Percentiles rank a stretch among this genome's conserved stretches.
These are phyloP conservation scores for Melaleuca alternifolia DNA, from an alignment of 345 rosid genomes.

Conservation along the genomic window DNA sequence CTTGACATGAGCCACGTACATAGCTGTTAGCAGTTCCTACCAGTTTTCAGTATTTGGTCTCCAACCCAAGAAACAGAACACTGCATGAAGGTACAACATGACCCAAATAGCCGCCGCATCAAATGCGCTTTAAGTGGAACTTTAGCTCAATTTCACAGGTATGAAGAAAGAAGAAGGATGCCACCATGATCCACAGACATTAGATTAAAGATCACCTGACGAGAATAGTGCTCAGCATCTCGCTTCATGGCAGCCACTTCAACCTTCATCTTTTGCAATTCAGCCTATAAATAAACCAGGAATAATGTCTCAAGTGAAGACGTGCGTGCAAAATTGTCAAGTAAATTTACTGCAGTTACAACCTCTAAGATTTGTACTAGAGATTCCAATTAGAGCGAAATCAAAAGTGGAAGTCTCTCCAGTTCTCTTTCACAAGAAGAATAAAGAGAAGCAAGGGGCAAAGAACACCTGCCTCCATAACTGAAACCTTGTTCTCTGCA, in stretches of 20 bases:
- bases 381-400: neutral
- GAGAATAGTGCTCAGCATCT: conserved; percentile 99
- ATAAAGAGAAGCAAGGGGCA: neutral
- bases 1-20: neutral
- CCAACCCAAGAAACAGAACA: neutral
- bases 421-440: neutral
- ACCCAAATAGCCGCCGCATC: neutral
- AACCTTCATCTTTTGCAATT: conserved; percentile 88
- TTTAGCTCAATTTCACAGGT: neutral
- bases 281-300: conserved; percentile 51
- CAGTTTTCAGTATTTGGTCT: neutral
- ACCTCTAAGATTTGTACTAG: neutral
- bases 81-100: neutral
- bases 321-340: neutral
- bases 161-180: neutral
- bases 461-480: conserved; percentile 54
- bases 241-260: conserved; percentile 99
- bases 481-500: conserved; percentile 89
- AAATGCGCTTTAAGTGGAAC: neutral
- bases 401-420: neutral
- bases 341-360: neutral
- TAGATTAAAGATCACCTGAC: conserved; percentile 50
- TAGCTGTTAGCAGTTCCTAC: neutral
- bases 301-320: neutral
- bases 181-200: neutral